Evolutionary conservation across 345 rosid species (phyloP), one percentile per base, ranked within the genome.

Genomic region (Hevea brasiliensis): DNA sequence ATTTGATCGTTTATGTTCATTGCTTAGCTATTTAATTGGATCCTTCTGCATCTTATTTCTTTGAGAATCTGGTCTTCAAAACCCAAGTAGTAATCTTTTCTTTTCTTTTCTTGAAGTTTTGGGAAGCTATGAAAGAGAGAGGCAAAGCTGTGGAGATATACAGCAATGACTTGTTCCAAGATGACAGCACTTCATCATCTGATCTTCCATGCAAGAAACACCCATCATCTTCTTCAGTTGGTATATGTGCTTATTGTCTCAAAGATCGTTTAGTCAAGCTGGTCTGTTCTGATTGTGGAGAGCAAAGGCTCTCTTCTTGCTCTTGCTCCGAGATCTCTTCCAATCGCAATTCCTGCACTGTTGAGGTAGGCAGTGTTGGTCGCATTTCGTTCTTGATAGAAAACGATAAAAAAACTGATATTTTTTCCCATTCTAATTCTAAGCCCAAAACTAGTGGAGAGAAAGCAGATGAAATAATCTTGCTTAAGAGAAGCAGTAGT

Each of bases 281-380:
- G 72, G 94, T 95, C 0, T 95, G 99, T 57, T 90, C 98, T 0
- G 98, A 92, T 68, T 95, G 99, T 58, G 98, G 99, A 6, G 98
- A 92, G 67, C 99, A 92, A 55, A 80, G 99, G 18, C 87, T 91
- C 41, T 95, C 99, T 42, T 95, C 98, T 20, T 95, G 99, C 27
- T 92, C 98, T 18, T 95, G 98, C 85, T 92, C 98, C 1, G 87
- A 84, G 81, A 84, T 78, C 76, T 89, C 96, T 29, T 86, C 97
- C 58, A 85, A 87, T 48, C 89, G 89, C 3, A 86, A 76, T 53
- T 87, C 89, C 1, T 80, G 88, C 87, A 61, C 83, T n/a, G 87
- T 72, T 44, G 99, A 91, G 17, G 86, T 81, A 21, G 91, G 90
- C 57, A 90, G 89, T 74, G 88, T 79, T 7, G 90, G 92, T 7